Base-by-base conservation (phyloP, 768 basidiomycete species). In the Russula brevipes region DNA sequence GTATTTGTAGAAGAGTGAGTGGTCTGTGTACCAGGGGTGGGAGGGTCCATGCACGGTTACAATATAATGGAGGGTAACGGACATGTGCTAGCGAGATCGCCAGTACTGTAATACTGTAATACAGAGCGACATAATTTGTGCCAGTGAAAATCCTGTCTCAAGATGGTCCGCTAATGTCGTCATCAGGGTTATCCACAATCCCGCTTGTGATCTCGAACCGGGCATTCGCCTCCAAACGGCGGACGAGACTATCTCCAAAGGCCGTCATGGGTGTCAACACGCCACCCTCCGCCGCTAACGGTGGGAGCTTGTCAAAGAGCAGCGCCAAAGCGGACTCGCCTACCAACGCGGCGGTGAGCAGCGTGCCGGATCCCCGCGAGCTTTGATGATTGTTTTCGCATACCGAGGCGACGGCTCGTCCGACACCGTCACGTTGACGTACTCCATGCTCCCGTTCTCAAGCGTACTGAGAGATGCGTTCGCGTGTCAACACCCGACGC, bases 211-310 rank as follows among this genome's bases (percentile, higher is more conserved):
- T 82, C 58, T 80, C 73, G 56, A 92, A 81, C 55, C 74, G 72
- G 0, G 83, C 85, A 8, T 80, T 83, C 24, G 74, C 76, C 63
- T 82, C 79, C 65, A 97, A 72, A 19, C 94, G 79, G 66, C 82
- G 80, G 41, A 94, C 76, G 42, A 95, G 73, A 7, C 84, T 82
- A 63, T 89, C 84, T 16, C 94, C 94, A 60, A 96, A 80, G 1
- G 90, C 94, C 4, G 83, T 85, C 73, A 87, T 83, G 0, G 94
- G 87, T 2, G 95, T 98, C 54, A 97, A 76, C 2, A 94, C 74
- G 1, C 95, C 94, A 12, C 94, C 94, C 51, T 78, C 73, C 54
- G 76, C 77, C 4, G 82, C 86, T 7, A 86, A 72, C 1, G 77
- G 66, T 0, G 91, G 82, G 2, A 94, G 81, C 4, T 76, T 71